phyloP scores from a whole-genome alignment of 495 filamentous ascomycete genomes.

The Filosporella fistucella region DNA sequence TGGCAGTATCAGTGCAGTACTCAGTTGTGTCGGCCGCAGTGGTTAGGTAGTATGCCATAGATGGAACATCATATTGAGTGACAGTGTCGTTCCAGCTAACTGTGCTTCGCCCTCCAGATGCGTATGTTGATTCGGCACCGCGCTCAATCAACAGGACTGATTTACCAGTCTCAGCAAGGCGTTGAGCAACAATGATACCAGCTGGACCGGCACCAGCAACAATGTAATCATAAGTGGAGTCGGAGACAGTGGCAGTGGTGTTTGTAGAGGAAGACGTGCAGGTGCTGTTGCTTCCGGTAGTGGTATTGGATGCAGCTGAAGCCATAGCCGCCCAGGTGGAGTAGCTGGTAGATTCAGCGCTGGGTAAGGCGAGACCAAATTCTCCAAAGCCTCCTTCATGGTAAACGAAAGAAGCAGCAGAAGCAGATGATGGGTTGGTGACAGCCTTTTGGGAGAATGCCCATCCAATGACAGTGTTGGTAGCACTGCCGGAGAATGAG shows the following conservation, averaged over 20 bases:
- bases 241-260: slow-evolving; percentile 19
- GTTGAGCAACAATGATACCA: slow-evolving; percentile 58
- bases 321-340: slow-evolving; percentile 41
- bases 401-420: slow-evolving; percentile 27
- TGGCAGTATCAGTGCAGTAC: slow-evolving; percentile 58
- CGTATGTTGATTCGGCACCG: slow-evolving; percentile 48
- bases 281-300: slow-evolving; percentile 31
- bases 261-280: slow-evolving; percentile 36
- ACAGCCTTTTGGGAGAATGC: slow-evolving; percentile 23
- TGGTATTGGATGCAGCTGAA: slow-evolving; percentile 29
- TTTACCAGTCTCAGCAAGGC: slow-evolving; percentile 56
- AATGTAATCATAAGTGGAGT: slow-evolving; percentile 57
- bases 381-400: slow-evolving; percentile 39
- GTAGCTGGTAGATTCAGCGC: slow-evolving; percentile 38
- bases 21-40: slow-evolving; percentile 15
- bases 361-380: slow-evolving; percentile 34
- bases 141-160: slow-evolving; percentile 61
- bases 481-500: slow-evolving; percentile 16
- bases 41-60: slow-evolving; percentile 38
- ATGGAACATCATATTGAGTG: slow-evolving; percentile 71
- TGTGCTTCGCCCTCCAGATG: slow-evolving; percentile 30
- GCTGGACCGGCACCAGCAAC: slow-evolving; percentile 60
- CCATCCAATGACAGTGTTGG: slow-evolving; percentile 26
- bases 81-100: slow-evolving; percentile 41
- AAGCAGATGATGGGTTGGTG: slow-evolving; percentile 28